Evolutionary conservation across 495 filamentous ascomycete species (phyloP).

Genomic region (Penicillium nucicola): DNA sequence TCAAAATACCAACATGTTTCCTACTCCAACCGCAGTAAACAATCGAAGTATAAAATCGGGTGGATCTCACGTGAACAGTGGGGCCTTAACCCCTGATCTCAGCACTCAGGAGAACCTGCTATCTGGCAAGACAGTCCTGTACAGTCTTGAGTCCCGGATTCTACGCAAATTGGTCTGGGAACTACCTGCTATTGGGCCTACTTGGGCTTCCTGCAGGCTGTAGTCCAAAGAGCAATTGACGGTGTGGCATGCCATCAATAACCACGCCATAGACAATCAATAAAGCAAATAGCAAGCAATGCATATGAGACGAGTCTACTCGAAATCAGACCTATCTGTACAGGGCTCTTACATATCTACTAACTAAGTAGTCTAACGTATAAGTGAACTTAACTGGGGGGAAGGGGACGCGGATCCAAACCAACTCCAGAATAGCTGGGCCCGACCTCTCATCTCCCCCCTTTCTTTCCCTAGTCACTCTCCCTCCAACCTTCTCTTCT

Average conservation of each 20-base stretch:
- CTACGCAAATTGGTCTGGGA: not conserved
- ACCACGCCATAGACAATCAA: not conserved
- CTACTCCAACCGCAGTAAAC: not conserved
- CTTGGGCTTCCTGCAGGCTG: not conserved
- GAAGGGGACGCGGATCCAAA: conserved; percentile 16
- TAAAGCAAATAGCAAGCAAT: not conserved
- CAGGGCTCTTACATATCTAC: too few species aligned
- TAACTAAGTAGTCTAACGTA: too few species aligned
- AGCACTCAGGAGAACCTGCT: conserved; percentile 9
- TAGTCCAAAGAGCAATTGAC: conserved; percentile 6
- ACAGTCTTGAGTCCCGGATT: too few species aligned
- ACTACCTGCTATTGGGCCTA: not conserved
- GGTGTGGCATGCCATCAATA: not conserved
- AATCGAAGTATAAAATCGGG: not conserved
- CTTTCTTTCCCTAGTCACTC: conserved; percentile 33
- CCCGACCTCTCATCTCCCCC: conserved; percentile 15
- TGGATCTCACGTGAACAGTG: conserved; percentile 19
- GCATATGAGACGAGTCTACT: not conserved
- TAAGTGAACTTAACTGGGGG: too few species aligned
- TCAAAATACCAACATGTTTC: conserved; percentile 3
- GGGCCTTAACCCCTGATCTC: conserved; percentile 23
- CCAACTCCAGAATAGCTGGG: conserved; percentile 20
- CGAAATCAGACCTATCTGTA: too few species aligned
- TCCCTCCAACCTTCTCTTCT: conserved; percentile 14
- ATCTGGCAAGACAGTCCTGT: conserved; percentile 2